These are phyloP conservation scores for Buddleja alternifolia DNA, from an alignment of 257 asterid species.

Conservation along the genomic window DNA sequence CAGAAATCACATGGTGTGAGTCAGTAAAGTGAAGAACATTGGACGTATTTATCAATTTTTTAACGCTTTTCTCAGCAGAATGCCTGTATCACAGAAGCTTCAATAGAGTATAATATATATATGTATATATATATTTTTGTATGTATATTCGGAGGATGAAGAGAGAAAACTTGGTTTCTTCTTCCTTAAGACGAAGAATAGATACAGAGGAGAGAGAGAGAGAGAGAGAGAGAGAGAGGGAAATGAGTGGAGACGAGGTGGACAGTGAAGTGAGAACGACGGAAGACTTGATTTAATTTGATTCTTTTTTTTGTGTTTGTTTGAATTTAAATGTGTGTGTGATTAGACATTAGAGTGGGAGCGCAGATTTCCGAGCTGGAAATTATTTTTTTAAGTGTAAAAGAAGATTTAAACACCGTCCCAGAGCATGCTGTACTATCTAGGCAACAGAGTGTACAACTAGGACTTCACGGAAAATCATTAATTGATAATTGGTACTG, in stretches of 20 bases:
- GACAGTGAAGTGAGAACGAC: slow-evolving; percentile 40
- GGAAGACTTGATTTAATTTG: slow-evolving; percentile 16
- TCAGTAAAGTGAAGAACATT: slow-evolving; percentile 36
- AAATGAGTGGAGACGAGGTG: slow-evolving; percentile 41
- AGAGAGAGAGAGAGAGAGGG: slow-evolving; percentile 36
- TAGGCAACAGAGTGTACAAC: too few relatives aligned
- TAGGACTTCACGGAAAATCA: too few relatives aligned
- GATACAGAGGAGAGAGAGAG: slow-evolving; percentile 47
- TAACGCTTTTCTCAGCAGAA: slow-evolving; percentile 25
- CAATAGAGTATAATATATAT: not conserved
- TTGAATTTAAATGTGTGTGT: slow-evolving; percentile 35
- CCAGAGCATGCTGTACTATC: too few relatives aligned
- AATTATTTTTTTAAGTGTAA: too few relatives aligned
- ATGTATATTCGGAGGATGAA: not conserved
- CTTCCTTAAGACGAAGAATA: slow-evolving; percentile 49
- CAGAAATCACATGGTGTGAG: slow-evolving; percentile 66
- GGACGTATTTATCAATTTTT: slow-evolving; percentile 38
- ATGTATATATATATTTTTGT: not conserved
- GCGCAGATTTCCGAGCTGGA: not conserved
- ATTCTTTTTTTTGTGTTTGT: slow-evolving; percentile 16
- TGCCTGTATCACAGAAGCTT: slow-evolving; percentile 35
- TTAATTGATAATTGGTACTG: too few relatives aligned
- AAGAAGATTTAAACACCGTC: too few relatives aligned
- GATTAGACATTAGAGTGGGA: slow-evolving; percentile 15
- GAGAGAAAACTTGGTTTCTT: slow-evolving; percentile 31